Conservation (phyloP, 169 alveolate species). For the Plasmodium chabaudi region DNA sequence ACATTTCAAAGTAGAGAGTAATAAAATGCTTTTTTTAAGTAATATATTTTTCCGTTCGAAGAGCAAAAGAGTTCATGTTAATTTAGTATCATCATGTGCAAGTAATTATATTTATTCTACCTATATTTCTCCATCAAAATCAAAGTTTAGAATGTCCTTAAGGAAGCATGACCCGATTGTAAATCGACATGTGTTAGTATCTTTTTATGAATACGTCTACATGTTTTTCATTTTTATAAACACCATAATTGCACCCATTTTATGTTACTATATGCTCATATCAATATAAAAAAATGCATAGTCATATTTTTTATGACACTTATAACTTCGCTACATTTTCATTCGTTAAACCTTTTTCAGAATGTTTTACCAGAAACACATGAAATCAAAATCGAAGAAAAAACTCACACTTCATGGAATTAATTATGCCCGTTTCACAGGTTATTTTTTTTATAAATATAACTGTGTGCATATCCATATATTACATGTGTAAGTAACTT, state of each 20-base stretch:
- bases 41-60: constrained; percentile 82
- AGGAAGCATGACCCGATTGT: constrained; percentile 89
- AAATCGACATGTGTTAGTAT: constrained; percentile 87
- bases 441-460: constrained; percentile 14
- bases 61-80: constrained; percentile 88
- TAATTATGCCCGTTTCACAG: constrained; percentile 84
- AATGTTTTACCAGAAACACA: constrained; percentile 61
- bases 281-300: background rate
- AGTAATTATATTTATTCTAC: constrained; percentile 87
- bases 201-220: background rate
- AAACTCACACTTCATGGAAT: constrained; percentile 83
- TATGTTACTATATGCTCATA: background rate
- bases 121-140: constrained; percentile 86
- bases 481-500: background rate
- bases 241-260: background rate
- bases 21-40: constrained; percentile 83
- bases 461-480: background rate
- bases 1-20: background rate
- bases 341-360: constrained; percentile 10
- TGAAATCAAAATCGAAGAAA: constrained; percentile 51
- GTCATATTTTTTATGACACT: background rate
- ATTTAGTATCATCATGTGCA: constrained; percentile 85
- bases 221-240: background rate
- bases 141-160: constrained; percentile 85
- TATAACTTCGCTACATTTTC: background rate